Evolutionary conservation across 73 alveolate species (phyloP), one percentile per base, ranked within the genome.

Genomic region (Durusdinium trenchii): DNA sequence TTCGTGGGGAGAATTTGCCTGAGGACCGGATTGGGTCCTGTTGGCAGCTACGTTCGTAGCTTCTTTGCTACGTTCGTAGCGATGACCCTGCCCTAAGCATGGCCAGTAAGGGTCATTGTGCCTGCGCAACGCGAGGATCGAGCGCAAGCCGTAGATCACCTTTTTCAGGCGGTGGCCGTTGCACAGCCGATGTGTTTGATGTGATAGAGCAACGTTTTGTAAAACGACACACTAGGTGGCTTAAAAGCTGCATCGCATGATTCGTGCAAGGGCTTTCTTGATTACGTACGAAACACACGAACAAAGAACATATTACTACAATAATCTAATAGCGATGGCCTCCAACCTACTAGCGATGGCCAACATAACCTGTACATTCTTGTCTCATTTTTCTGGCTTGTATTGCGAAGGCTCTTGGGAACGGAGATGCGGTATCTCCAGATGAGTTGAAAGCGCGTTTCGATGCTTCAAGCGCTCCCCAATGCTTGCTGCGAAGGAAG

Each of bases 381-480:
- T 57, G 32, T 57, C 32, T 23, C 69, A 57, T 57, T 57, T 23
- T 23, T 57, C 23, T 57, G 69, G 12, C 52, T 3, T 36, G 47
- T 18, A 35, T 51, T 32, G 16, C 86, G 61, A 79, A 54, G 93
- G 93, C 93, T 38, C 50, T 82, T 69, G 93, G 93, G 38, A 50
- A 47, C 10, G 93, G 73, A 38, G 69, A 79, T 64, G 93, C 73
- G n/a, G 67, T 79, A 28, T 48, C 93, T 7, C 93, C 93, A 35
- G 75, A 48, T 9, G 73, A 82, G 50, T 73, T 82, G 46, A 82
- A 82, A 73, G 1, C 61, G 51, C 83, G 97, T 54, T 90, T 90
- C 57, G 97, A 90, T 20, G 97, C 97, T 30, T 67, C 87, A 52
- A 90, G 87, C 75, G 97, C 97, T 32, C 97, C 97, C 23, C 97